Percentiles rank a stretch among this genome's conserved stretches.
phyloP scores from a whole-genome alignment of 495 filamentous ascomycete species.

The Neurospora terricola region DNA sequence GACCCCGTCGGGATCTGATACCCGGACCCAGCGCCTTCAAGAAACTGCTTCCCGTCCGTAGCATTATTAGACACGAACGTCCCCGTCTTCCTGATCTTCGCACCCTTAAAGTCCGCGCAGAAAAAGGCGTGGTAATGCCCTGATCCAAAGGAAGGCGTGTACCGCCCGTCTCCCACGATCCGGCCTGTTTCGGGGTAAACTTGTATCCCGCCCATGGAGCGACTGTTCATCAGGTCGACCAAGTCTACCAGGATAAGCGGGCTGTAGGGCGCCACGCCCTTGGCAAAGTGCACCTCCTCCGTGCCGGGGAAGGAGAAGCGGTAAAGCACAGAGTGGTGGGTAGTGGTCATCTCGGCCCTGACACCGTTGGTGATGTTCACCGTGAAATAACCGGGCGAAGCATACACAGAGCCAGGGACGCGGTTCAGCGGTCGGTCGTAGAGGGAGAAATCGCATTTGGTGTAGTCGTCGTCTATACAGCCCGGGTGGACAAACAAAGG shows the following conservation, averaged over 20 bases:
- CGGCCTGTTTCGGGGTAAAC: constrained; percentile 44
- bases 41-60: constrained; percentile 34
- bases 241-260: constrained; percentile 57
- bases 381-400: constrained; percentile 59
- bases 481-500: constrained; percentile 59
- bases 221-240: constrained; percentile 50
- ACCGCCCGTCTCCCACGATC: constrained; percentile 53
- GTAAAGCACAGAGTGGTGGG: constrained; percentile 56
- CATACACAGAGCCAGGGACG: constrained; percentile 42
- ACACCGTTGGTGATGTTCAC: constrained; percentile 52
- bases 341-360: constrained; percentile 61
- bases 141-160: constrained; percentile 57
- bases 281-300: neutral
- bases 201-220: constrained; percentile 45
- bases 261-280: constrained; percentile 29
- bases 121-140: constrained; percentile 51
- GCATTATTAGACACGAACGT: constrained; percentile 36
- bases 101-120: constrained; percentile 61
- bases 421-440: constrained; percentile 37
- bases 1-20: constrained; percentile 43
- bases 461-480: constrained; percentile 53
- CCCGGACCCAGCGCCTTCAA: constrained; percentile 31
- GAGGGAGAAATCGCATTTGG: constrained; percentile 49
- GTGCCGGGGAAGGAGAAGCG: constrained; percentile 50
- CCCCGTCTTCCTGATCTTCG: constrained; percentile 47